phyloP scores from a whole-genome alignment of 306 rosid genomes.

The Vigna mungo region DNA sequence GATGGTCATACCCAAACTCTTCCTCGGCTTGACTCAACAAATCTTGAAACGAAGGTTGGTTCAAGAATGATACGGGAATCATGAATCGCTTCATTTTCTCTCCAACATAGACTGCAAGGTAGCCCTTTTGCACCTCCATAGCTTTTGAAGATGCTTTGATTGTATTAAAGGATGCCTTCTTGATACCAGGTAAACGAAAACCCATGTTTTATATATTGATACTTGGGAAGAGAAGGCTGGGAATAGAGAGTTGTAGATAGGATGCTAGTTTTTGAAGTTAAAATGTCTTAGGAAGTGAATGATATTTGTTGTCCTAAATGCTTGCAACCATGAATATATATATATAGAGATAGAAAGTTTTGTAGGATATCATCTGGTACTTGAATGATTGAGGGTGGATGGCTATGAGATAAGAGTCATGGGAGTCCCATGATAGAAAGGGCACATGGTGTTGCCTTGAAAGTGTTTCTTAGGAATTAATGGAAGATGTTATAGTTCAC shows the following conservation, averaged over 20 bases:
- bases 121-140: too few relatives aligned
- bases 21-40: too few relatives aligned
- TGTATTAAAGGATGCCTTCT: neutral
- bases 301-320: neutral
- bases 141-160: conserved; percentile 1
- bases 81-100: too few relatives aligned
- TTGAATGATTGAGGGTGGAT: neutral
- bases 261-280: neutral
- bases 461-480: conserved; percentile 10
- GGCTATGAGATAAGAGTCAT: neutral
- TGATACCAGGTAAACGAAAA: conserved; percentile 32
- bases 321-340: neutral
- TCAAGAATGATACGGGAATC: too few relatives aligned
- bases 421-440: conserved; percentile 14
- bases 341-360: neutral
- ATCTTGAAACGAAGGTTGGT: too few relatives aligned
- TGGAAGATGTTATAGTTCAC: neutral
- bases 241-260: neutral
- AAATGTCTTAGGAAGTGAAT: neutral
- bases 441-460: conserved; percentile 40
- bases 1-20: too few relatives aligned
- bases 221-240: neutral
- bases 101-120: too few relatives aligned
- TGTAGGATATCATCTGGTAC: neutral
- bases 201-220: conserved; percentile 23